Base-by-base conservation (phyloP, 306 rosid species). In the Psophocarpus tetragonolobus region DNA sequence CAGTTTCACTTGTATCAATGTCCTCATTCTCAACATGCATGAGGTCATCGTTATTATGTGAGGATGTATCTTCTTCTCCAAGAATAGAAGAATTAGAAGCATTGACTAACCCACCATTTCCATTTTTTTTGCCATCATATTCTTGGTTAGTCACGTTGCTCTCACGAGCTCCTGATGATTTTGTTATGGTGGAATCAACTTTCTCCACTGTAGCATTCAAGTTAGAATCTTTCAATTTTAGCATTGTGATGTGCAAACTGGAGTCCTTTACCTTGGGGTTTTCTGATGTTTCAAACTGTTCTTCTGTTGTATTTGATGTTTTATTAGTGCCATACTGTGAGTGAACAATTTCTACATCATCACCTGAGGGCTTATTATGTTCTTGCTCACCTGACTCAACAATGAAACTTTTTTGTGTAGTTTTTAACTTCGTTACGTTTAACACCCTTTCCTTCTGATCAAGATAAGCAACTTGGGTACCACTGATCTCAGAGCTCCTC, bases 331-430 rank as follows among this genome's bases (percentile, higher is more conserved):
- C 13, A 30, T 60, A 11, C 9, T 80, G 68, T 14, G 0, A 63
- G 36, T 13, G 63, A 62, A 61, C 50, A 53, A 53, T 69, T 17
- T 72, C 70, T 27, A 15, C 56, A 50, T 51, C 47, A 63, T 36
- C 68, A 61, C 42, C 32, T 0, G 21, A 14, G 11, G 21, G 39
- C 4, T 14, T 60, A 14, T 60, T 57, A 53, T 76, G 85, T 65
- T 57, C 87, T 60, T 60, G 84, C 73, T 77, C 73, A 13, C 26
- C 18, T 38, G 89, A 83, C 23, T 80, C 84, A 15, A 68, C 51
- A 15, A 3, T 35, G 3, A 67, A 73, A 73, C 41, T 82, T 65
- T 73, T 70, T 33, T 82, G 61, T 13, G 24, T 74, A 18, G 76
- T 77, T 47, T 73, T 81, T 72, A 72, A 17, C 78, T 58, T 48